phyloP scores from a whole-genome alignment of 2,329 filamentous ascomycete genomes.

The Corniculantispora saksenae region DNA sequence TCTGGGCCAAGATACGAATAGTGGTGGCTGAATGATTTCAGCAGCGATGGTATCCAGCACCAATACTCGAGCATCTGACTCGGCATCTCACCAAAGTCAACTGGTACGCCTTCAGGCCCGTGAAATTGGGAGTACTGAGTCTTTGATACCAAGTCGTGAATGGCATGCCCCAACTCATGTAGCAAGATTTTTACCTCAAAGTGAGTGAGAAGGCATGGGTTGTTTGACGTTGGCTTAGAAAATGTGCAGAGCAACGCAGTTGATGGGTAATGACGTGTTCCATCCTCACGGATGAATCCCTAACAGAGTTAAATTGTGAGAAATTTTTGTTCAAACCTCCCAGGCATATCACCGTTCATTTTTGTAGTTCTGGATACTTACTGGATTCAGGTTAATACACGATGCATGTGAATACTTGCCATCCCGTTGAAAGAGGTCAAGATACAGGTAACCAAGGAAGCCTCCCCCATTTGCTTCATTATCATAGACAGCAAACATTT shows the following conservation, averaged over 20 bases:
- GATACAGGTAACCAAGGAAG: constrained; percentile 18
- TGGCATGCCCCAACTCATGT: constrained; percentile 56
- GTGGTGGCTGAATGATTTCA: neutral
- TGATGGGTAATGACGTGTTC: constrained; percentile 51
- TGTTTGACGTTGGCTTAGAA: constrained; percentile 44
- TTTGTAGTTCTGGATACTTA: neutral
- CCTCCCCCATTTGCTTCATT: neutral
- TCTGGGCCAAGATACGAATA: constrained; percentile 1
- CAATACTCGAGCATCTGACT: constrained; percentile 16
- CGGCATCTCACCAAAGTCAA: constrained; percentile 20
- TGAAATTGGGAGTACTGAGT: constrained; percentile 47
- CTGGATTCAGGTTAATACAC: constrained; percentile 16
- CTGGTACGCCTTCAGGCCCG: constrained; percentile 4
- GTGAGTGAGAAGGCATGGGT: constrained; percentile 54
- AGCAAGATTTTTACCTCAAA: constrained; percentile 40
- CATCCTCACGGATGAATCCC: constrained; percentile 49
- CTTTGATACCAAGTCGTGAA: constrained; percentile 52
- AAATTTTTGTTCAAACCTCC: too few relatives aligned
- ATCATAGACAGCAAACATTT: constrained; percentile 16
- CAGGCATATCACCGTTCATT: neutral
- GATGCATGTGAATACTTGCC: constrained; percentile 1
- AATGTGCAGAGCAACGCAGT: constrained; percentile 58
- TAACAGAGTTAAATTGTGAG: constrained; percentile 23
- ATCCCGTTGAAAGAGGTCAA: constrained; percentile 12
- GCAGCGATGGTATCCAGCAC: neutral